phyloP scores from a whole-genome alignment of 2,329 filamentous ascomycete species.

The Dryadomyces quercivorus region DNA sequence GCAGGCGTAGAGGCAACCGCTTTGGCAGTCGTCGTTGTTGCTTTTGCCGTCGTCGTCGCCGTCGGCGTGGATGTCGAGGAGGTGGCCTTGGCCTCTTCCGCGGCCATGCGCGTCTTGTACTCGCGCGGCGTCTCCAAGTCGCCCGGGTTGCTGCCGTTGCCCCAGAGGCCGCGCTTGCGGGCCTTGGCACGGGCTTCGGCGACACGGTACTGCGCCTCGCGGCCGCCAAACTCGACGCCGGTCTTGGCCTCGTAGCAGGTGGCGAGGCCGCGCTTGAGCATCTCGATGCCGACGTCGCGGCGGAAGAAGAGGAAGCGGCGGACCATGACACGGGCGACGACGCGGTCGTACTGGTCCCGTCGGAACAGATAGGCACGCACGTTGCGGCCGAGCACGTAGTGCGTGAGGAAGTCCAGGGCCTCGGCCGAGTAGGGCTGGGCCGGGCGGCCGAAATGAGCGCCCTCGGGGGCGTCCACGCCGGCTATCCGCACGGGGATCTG shows the following conservation, averaged over 20 bases:
- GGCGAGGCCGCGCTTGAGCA: slow-evolving; percentile 75
- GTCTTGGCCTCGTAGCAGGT: slow-evolving; percentile 90
- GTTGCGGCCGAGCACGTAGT: slow-evolving; percentile 56
- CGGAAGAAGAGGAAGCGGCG: slow-evolving; percentile 50
- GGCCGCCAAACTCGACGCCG: slow-evolving; percentile 76
- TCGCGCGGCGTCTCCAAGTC: slow-evolving; percentile 68
- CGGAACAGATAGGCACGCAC: slow-evolving; percentile 76
- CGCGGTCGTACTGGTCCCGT: slow-evolving; percentile 82
- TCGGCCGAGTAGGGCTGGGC: slow-evolving; percentile 77
- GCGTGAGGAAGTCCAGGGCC: slow-evolving; percentile 67
- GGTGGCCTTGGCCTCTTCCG: slow-evolving; percentile 18
- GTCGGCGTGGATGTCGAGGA: neutral
- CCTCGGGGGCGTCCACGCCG: slow-evolving; percentile 85
- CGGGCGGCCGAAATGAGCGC: slow-evolving; percentile 80
- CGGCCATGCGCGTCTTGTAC: slow-evolving; percentile 55
- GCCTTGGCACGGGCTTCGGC: slow-evolving; percentile 56
- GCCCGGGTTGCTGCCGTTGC: slow-evolving; percentile 42
- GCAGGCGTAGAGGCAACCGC: neutral
- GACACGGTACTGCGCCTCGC: slow-evolving; percentile 49
- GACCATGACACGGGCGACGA: slow-evolving; percentile 76
- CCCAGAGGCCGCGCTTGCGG: slow-evolving; percentile 65
- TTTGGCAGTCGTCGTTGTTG: neutral
- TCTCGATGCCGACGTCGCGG: slow-evolving; percentile 76
- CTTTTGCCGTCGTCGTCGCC: no score
- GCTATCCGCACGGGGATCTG: slow-evolving; percentile 83